Conservation (phyloP, 805 yeast species). For the Candida odintsovae region DNA sequence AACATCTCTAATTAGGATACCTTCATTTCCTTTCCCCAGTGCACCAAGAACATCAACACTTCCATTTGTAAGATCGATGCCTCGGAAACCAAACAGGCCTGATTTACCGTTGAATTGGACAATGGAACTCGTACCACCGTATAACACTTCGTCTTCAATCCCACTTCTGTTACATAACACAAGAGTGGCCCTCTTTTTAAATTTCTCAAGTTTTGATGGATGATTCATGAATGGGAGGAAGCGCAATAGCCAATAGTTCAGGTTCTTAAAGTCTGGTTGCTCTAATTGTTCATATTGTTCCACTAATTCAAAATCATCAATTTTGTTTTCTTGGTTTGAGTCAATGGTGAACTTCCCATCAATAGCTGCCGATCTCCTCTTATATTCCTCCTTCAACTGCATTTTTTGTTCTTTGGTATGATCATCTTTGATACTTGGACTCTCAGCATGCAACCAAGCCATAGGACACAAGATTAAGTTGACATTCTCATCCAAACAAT, state of each 20-base stretch:
- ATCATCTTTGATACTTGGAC: slow-evolving; percentile 32
- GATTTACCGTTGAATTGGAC: slow-evolving; percentile 43
- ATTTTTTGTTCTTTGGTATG: slow-evolving; percentile 10
- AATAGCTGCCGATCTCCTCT: slow-evolving; percentile 12
- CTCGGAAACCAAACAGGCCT: slow-evolving; percentile 18
- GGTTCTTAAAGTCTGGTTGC: slow-evolving; percentile 41
- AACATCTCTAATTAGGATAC: slow-evolving; percentile 55
- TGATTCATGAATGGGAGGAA: slow-evolving; percentile 55
- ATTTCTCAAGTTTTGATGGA: slow-evolving; percentile 6
- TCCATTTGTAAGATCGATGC: slow-evolving; percentile 36
- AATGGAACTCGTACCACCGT: slow-evolving; percentile 61
- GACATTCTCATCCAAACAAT: slow-evolving; percentile 41
- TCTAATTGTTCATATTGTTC: slow-evolving; percentile 25
- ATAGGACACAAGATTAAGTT: slow-evolving; percentile 69
- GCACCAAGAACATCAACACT: slow-evolving; percentile 51
- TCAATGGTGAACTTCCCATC: slow-evolving; percentile 14
- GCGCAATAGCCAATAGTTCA: slow-evolving; percentile 73
- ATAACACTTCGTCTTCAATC: slow-evolving; percentile 60
- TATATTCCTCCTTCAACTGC: slow-evolving; percentile 8
- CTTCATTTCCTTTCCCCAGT: slow-evolving; percentile 61
- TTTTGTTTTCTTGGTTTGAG: slow-evolving; percentile 1
- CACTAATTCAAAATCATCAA: slow-evolving; percentile 9
- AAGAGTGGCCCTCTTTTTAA: slow-evolving; percentile 28
- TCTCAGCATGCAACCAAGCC: slow-evolving; percentile 70
- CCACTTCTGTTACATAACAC: slow-evolving; percentile 73